Conservation (phyloP, 495 filamentous ascomycete species). For the Lindgomyces ingoldianus region DNA sequence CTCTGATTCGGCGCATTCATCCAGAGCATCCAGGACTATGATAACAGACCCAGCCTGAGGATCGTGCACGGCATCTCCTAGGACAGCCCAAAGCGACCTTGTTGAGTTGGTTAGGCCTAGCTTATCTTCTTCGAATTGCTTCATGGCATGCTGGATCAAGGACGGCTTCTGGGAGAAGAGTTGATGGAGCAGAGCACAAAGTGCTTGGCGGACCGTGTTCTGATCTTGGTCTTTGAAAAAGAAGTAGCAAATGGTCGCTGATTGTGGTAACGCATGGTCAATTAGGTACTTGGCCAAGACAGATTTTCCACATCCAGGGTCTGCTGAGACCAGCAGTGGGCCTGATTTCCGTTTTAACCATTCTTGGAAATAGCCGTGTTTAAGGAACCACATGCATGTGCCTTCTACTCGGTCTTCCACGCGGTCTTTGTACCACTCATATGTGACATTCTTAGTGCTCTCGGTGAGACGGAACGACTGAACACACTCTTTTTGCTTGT, state of each 20-base stretch:
- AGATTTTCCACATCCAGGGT: conserved; percentile 32
- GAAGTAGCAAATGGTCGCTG: conserved; percentile 19
- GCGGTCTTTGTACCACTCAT: conserved; percentile 13
- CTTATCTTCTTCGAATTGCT: neutral
- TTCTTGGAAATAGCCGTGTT: conserved; percentile 3
- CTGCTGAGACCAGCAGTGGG: conserved; percentile 14
- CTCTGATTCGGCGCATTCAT: conserved; percentile 18
- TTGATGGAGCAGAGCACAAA: conserved; percentile 27
- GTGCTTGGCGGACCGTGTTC: conserved; percentile 10
- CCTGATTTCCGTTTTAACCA: conserved; percentile 11
- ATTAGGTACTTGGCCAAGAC: conserved; percentile 18
- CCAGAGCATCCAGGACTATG: conserved; percentile 17
- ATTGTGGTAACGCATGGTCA: conserved; percentile 9
- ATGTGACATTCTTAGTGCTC: conserved; percentile 7
- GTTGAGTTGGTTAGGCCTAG: neutral
- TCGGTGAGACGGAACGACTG: conserved; percentile 14
- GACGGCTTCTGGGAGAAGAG: conserved; percentile 17
- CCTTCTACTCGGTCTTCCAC: conserved; percentile 13
- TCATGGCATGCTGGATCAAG: conserved; percentile 22
- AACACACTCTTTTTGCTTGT: conserved; percentile 5
- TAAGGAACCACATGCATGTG: conserved; percentile 17
- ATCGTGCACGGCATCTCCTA: conserved; percentile 2
- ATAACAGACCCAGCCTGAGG: conserved; percentile 12
- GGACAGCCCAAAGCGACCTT: conserved; percentile 12
- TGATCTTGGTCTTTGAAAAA: conserved; percentile 26